phyloP scores from a whole-genome alignment of 129 eudicot genomes.

The Flaveria ramosissima region DNA sequence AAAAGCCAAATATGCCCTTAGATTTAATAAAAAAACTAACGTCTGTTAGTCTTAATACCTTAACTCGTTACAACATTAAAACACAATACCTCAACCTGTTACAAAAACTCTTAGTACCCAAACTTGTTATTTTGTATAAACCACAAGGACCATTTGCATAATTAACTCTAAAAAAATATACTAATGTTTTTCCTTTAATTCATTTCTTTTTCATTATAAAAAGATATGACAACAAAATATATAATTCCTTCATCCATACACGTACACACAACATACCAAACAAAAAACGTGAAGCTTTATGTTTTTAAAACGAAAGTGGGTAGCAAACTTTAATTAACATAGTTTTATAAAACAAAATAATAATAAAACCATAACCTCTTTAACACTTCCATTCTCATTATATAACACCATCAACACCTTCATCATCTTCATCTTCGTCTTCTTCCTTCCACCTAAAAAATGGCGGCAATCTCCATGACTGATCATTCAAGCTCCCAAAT shows the following conservation, averaged over 20 bases:
- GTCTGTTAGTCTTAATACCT: no score
- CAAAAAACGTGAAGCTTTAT: neutral
- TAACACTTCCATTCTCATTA: constrained; percentile 4
- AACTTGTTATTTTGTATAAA: no score
- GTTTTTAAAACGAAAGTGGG: neutral
- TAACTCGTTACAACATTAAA: no score
- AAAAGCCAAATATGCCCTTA: no score
- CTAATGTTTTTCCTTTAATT: neutral
- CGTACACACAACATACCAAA: constrained; percentile 24
- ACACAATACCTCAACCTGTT: no score
- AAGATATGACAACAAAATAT: neutral
- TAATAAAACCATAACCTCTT: neutral
- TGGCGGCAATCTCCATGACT: constrained; percentile 30
- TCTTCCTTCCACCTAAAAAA: constrained; percentile 13
- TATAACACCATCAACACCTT: constrained; percentile 22
- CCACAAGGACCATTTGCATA: no score
- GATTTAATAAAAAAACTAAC: no score
- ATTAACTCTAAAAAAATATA: neutral
- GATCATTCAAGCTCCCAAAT: constrained; percentile 15
- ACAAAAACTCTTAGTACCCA: no score
- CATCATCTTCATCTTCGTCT: constrained; percentile 24
- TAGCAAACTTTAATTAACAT: neutral
- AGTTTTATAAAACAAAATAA: neutral
- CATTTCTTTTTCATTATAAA: neutral
- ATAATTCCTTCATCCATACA: neutral